Evolutionary conservation across 768 basidiomycete genomes (phyloP).

Genomic region (Mrakia blollopis): DNA sequence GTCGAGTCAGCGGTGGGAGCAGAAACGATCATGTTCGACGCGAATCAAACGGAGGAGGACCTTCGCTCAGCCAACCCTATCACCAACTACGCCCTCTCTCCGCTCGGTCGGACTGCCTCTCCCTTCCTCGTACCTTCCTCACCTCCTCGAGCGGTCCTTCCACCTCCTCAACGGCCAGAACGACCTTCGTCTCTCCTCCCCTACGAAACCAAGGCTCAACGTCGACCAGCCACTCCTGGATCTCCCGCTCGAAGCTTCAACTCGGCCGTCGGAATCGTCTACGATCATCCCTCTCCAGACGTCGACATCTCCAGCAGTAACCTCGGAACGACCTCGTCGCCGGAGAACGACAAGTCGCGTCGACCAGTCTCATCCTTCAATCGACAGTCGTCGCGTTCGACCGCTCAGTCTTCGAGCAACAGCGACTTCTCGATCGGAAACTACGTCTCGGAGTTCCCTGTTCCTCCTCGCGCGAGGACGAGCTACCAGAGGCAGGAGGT

Average conservation of each 20-base stretch:
- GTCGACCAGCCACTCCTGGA: not conserved
- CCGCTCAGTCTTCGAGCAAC: not conserved
- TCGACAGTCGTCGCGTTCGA: not conserved
- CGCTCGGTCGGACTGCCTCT: not conserved
- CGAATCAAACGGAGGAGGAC: constrained; percentile 5
- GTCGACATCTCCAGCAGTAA: not conserved
- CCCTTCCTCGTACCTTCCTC: not conserved
- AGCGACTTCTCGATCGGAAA: constrained; percentile 3
- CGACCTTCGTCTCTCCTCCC: not conserved
- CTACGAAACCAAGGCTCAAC: not conserved
- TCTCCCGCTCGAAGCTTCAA: constrained; percentile 4
- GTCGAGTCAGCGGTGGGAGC: not conserved
- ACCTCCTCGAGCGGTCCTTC: constrained; percentile 1
- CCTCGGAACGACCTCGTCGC: not conserved
- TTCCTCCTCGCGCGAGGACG: not conserved
- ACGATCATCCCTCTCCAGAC: not conserved
- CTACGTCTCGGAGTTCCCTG: constrained; percentile 3
- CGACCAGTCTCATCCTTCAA: not conserved
- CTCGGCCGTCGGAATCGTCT: not conserved
- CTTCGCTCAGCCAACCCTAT: not conserved
- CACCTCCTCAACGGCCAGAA: not conserved
- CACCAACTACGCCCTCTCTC: not conserved
- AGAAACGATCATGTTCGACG: not conserved
- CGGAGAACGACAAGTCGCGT: constrained; percentile 8
- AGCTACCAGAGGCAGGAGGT: constrained; percentile 5